Evolutionary conservation across 1,284 basidiomycete species (phyloP).

Genomic region (Caloboletus firmus): DNA sequence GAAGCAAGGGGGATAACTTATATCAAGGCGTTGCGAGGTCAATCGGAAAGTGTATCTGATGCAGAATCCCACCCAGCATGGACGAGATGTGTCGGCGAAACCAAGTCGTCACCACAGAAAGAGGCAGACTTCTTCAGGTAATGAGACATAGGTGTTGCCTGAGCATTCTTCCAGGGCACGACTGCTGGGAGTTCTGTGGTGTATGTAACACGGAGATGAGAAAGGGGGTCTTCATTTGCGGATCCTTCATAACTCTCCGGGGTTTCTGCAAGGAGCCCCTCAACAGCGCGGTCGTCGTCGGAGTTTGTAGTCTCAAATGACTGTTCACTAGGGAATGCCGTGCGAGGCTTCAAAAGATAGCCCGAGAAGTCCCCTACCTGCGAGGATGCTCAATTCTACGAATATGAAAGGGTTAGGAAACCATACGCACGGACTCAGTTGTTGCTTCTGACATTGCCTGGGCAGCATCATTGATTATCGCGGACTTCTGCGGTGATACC

Average conservation of each 20-base stretch:
- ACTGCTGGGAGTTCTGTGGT: constrained; percentile 37
- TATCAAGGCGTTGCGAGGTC: constrained; percentile 17
- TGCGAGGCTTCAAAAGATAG: constrained; percentile 29
- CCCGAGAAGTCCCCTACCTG: constrained; percentile 35
- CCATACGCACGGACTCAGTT: constrained; percentile 35
- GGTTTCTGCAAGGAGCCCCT: constrained; percentile 37
- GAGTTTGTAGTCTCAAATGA: constrained; percentile 39
- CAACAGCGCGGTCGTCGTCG: constrained; percentile 37
- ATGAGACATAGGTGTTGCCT: constrained; percentile 39
- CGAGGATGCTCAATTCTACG: constrained; percentile 28
- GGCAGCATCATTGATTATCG: constrained; percentile 17
- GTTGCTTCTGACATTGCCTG: constrained; percentile 30
- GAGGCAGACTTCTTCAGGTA: constrained; percentile 41
- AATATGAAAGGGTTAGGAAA: constrained; percentile 34
- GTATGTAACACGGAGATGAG: constrained; percentile 41
- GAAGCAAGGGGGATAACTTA: constrained; percentile 29
- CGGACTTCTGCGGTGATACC: constrained; percentile 36
- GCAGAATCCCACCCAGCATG: constrained; percentile 61
- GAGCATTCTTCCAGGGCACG: constrained; percentile 43
- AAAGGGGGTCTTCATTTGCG: constrained; percentile 35
- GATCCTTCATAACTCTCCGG: constrained; percentile 31
- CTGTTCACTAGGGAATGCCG: constrained; percentile 32
- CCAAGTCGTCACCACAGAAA: constrained; percentile 39
- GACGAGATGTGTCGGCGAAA: constrained; percentile 48
- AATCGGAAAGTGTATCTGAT: constrained; percentile 44